Base-by-base conservation (phyloP, 192 early-diverging fungal species). In the Coemansia sp. region DNA sequence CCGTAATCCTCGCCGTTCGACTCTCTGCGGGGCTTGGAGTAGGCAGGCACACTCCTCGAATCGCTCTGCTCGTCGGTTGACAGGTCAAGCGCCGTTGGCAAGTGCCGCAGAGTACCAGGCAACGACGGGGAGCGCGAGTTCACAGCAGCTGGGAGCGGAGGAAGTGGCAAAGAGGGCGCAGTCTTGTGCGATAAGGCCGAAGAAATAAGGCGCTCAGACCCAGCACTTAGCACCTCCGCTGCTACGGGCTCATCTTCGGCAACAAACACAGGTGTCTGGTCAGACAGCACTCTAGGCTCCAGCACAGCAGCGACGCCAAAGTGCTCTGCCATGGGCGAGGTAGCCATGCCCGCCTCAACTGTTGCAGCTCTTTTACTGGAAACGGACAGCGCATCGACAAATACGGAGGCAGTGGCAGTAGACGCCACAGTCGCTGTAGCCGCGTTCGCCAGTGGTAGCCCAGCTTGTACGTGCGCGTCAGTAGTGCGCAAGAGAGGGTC, bases 1-100 rank as follows among this genome's bases (percentile, higher is more conserved):
- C 79, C 79, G n/a, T 82, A 82, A 62, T 82, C 79, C 56, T 82
- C 79, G 58, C 65, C 64, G 20, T 76, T 75, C 9, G 79, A 82
- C 60, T 71, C 71, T 55, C 61, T 61, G 13, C 55, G 29, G 22
- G 50, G 19, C 27, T 31, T 58, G 11, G 15, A 15, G 4, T 58
- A 1, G 5, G 34, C 15, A 34, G 55, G 55, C 27, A 58, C 31
- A 7, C 55, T 32, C 29, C 55, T 58, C 55, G 31, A 58, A 29
- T 61, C 45, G 27, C 64, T 72, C 42, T 65, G 56, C 20, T 65
- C 64, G n/a, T 15, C 59, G 34, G 63, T 6, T 9, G 55, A 58
- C 55, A 58, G 29, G 9, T 58, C 55, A 8, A 58, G 29, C 15
- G 31, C 55, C 13, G 55, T n/a, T 17, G 55, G 55, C 55, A 58